A percentile compares a stretch with the other conserved stretches of the same genome.
phyloP scores from a whole-genome alignment of 2,329 filamentous ascomycete species.

The Didymella glomerata region DNA sequence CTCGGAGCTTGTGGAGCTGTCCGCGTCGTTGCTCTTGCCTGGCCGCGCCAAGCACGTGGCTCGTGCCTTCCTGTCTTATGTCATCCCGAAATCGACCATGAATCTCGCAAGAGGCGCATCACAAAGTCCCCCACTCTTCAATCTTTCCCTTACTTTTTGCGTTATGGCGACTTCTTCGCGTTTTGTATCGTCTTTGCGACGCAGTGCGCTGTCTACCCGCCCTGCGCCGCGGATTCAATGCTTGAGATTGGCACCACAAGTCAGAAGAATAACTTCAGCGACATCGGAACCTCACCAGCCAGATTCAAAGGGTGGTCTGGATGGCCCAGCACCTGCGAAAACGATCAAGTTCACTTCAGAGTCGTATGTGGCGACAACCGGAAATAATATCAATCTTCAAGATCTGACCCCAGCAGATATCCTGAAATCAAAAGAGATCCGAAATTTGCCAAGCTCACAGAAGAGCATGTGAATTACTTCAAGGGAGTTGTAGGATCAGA shows the following conservation, averaged over 20 bases:
- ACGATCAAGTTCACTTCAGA: conserved; percentile 81
- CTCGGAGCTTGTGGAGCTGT: conserved; percentile 48
- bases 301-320: conserved; percentile 46
- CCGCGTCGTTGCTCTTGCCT: conserved; percentile 52
- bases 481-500: conserved; percentile 78
- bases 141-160: conserved; percentile 27
- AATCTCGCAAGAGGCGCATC: conserved; percentile 28
- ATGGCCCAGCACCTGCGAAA: conserved; percentile 51
- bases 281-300: conserved; percentile 54
- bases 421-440: conserved; percentile 82
- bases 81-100: conserved; percentile 31
- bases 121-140: conserved; percentile 31
- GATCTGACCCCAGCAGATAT: conserved; percentile 58
- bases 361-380: conserved; percentile 58
- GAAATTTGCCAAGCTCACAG: conserved; percentile 75
- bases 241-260: conserved; percentile 42
- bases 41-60: conserved; percentile 42
- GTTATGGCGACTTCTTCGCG: conserved; percentile 49
- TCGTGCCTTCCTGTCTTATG: conserved; percentile 38
- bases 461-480: conserved; percentile 85
- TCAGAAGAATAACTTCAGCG: conserved; percentile 52
- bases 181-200: conserved; percentile 46
- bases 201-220: conserved; percentile 40
- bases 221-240: conserved; percentile 32
- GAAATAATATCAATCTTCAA: conserved; percentile 11